phyloP scores from a whole-genome alignment of 306 rosid species.

The Benincasa hispida region DNA sequence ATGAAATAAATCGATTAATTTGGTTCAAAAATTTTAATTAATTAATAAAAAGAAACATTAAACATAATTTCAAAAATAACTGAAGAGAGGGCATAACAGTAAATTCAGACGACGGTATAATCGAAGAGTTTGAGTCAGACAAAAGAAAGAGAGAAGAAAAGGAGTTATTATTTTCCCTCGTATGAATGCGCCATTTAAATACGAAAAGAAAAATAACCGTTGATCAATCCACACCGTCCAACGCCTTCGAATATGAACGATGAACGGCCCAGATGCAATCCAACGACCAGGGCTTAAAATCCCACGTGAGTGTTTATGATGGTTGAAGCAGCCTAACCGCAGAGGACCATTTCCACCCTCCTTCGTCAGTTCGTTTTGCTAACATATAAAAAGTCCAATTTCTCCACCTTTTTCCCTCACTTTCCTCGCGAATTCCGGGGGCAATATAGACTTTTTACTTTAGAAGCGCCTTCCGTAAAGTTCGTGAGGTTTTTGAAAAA shows the following conservation, averaged over 20 bases:
- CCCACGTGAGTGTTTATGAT: conserved; percentile 3
- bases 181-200: not conserved
- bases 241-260: fast-evolving
- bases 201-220: not conserved
- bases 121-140: not conserved
- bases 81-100: not conserved
- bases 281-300: not conserved
- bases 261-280: not conserved
- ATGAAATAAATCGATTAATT: too few relatives aligned
- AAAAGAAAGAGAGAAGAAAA: not conserved
- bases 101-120: not conserved
- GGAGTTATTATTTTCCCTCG: not conserved
- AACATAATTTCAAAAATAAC: not conserved
- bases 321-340: not conserved
- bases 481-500: not conserved
- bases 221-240: not conserved
- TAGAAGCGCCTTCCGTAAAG: not conserved
- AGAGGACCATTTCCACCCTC: not conserved
- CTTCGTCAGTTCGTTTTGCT: not conserved
- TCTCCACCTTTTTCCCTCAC: not conserved
- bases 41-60: not conserved
- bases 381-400: not conserved
- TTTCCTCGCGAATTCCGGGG: not conserved
- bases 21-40: too few relatives aligned
- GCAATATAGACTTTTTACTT: not conserved